Conservation (phyloP, 2,329 filamentous ascomycete species). For the Cercospora citrullina region DNA sequence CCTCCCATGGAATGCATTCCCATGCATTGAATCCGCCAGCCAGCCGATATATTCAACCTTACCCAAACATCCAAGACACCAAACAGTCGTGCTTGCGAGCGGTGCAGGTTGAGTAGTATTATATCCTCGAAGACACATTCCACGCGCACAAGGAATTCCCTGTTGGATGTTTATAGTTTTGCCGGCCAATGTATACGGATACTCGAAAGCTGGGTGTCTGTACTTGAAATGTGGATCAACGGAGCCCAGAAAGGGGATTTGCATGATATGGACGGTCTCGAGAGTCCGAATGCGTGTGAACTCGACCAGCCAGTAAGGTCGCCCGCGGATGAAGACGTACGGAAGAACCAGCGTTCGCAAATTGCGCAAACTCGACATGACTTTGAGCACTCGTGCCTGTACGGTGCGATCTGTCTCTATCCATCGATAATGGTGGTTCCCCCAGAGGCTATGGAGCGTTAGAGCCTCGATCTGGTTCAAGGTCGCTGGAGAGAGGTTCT, state of each 20-base stretch:
- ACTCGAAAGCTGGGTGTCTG: neutral
- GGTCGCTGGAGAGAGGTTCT: neutral
- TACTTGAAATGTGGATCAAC: neutral
- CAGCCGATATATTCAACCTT: neutral
- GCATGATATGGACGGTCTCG: neutral
- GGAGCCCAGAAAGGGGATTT: neutral
- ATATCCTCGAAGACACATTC: neutral
- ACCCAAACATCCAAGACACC: neutral
- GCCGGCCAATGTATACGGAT: neutral
- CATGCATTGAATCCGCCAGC: neutral
- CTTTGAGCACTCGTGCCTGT: neutral
- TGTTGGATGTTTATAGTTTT: neutral
- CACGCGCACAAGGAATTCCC: neutral
- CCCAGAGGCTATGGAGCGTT: neutral
- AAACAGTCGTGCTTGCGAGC: neutral
- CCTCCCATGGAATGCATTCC: neutral
- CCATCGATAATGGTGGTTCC: neutral
- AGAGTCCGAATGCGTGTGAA: neutral
- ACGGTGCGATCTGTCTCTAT: neutral
- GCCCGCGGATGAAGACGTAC: neutral
- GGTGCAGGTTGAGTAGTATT: neutral
- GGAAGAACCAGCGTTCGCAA: neutral
- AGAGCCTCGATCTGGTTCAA: neutral
- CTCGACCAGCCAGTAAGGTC: neutral
- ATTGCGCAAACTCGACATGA: neutral